Conservation (phyloP, 176 grass and related monocot species). For the Musa itinerans region DNA sequence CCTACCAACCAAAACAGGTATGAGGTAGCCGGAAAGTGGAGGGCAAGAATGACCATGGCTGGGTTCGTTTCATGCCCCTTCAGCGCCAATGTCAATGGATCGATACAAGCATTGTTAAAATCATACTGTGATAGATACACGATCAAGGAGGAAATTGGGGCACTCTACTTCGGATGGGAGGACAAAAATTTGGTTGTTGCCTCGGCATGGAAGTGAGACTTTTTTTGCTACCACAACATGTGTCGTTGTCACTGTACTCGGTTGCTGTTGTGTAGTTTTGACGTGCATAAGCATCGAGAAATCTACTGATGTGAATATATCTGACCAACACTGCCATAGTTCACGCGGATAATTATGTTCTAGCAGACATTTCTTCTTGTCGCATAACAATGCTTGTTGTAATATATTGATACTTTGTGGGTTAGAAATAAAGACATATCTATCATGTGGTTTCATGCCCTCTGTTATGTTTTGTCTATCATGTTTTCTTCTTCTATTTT, state of each 20-base stretch:
- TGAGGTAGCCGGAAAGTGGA: slow-evolving; percentile 94
- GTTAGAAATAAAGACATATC: neutral
- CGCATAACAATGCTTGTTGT: neutral
- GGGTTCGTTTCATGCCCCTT: slow-evolving; percentile 59
- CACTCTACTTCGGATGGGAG: slow-evolving; percentile 89
- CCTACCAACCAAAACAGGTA: slow-evolving; percentile 43
- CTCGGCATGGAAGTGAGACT: slow-evolving; percentile 76
- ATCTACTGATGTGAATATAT: neutral
- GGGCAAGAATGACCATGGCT: slow-evolving; percentile 89
- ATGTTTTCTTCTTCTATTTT: too few species aligned
- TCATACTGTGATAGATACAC: slow-evolving; percentile 72
- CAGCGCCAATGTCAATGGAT: slow-evolving; percentile 41
- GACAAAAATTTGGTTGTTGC: slow-evolving; percentile 76
- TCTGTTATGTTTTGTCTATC: neutral
- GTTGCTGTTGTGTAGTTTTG: neutral
- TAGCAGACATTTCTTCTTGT: too few species aligned
- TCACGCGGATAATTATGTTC: too few species aligned
- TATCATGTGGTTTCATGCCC: neutral
- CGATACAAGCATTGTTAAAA: slow-evolving; percentile 54
- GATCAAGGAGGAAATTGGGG: slow-evolving; percentile 60
- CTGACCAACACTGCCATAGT: neutral
- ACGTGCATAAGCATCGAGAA: neutral
- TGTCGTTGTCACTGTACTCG: neutral
- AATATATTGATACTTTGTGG: neutral
- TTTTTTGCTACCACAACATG: neutral